phyloP scores from a whole-genome alignment of 1,139 yeast genomes.

The Blastobotrys indianensis region DNA sequence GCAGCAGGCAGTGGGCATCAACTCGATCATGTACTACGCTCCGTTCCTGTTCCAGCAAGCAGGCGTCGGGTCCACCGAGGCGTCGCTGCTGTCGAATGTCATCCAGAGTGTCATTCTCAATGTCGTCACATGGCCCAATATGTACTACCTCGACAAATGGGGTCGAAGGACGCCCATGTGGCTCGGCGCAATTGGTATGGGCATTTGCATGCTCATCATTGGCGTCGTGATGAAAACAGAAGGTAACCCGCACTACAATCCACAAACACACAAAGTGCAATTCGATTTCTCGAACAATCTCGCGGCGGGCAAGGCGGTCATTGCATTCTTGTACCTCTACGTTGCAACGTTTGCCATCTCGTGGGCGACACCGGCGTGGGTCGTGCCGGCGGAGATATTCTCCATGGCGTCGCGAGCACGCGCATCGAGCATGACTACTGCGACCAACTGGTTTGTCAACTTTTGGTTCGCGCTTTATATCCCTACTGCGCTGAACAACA shows the following conservation, averaged over 20 bases:
- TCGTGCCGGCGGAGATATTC: constrained; percentile 70
- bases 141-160: constrained; percentile 20
- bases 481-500: constrained; percentile 20
- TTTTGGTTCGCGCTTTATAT: constrained; percentile 37
- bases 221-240: constrained; percentile 42
- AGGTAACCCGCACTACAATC: constrained; percentile 43
- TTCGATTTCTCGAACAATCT: constrained; percentile 18
- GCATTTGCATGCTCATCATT: constrained; percentile 55
- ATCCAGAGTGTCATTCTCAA: constrained; percentile 38
- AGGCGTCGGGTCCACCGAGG: constrained; percentile 56
- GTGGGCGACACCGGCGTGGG: constrained; percentile 83
- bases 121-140: constrained; percentile 18
- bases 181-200: constrained; percentile 59
- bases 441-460: constrained; percentile 76
- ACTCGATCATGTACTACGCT: constrained; percentile 75
- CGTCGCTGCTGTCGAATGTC: constrained; percentile 54
- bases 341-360: constrained; percentile 78
- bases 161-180: constrained; percentile 57
- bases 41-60: constrained; percentile 71
- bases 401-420: constrained; percentile 73
- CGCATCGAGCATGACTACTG: constrained; percentile 68
- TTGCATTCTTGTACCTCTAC: constrained; percentile 69
- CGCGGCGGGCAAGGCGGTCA: constrained; percentile 67
- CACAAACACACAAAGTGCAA: constrained; percentile 21
- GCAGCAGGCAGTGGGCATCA: constrained; percentile 74